These are phyloP conservation scores for Acephala macrosclerotiorum DNA, from an alignment of 2,329 filamentous ascomycete species.

Conservation along the genomic window DNA sequence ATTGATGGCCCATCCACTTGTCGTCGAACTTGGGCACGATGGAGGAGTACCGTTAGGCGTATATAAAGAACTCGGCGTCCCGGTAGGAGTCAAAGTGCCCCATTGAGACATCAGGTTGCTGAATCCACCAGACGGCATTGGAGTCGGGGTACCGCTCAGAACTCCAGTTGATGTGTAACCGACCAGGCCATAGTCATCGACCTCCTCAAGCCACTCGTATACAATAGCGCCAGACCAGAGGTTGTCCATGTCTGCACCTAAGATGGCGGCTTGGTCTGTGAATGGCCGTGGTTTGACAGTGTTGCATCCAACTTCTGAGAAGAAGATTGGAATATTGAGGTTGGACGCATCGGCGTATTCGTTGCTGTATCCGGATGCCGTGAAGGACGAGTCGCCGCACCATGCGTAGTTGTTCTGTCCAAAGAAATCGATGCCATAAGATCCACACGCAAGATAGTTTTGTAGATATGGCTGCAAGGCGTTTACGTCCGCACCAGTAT, in stretches of 20 bases:
- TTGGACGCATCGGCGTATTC: conserved; percentile 71
- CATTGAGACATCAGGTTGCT: conserved; percentile 18
- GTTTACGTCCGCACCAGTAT: conserved; percentile 61
- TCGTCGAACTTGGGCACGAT: conserved; percentile 14
- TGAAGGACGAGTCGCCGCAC: conserved; percentile 60
- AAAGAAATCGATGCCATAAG: conserved; percentile 70
- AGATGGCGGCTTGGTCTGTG: conserved; percentile 78
- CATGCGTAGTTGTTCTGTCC: conserved; percentile 70
- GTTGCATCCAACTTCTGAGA: conserved; percentile 94
- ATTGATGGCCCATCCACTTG: conserved; percentile 10
- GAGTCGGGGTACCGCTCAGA: conserved; percentile 11
- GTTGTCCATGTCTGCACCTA: conserved; percentile 80
- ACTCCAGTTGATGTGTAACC: not conserved
- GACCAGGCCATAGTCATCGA: conserved; percentile 70
- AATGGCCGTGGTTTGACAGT: conserved; percentile 69
- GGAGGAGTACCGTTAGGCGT: conserved; percentile 2
- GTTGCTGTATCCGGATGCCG: conserved; percentile 66
- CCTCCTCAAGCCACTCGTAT: conserved; percentile 88
- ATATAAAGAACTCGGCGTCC: not conserved
- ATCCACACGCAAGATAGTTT: conserved; percentile 75
- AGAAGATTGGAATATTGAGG: conserved; percentile 67
- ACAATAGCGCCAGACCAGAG: conserved; percentile 95
- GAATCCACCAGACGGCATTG: conserved; percentile 11
- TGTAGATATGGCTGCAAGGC: conserved; percentile 70
- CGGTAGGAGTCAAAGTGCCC: conserved; percentile 12